phyloP scores from a whole-genome alignment of 2,329 filamentous ascomycete genomes.

The Alternaria triticina region DNA sequence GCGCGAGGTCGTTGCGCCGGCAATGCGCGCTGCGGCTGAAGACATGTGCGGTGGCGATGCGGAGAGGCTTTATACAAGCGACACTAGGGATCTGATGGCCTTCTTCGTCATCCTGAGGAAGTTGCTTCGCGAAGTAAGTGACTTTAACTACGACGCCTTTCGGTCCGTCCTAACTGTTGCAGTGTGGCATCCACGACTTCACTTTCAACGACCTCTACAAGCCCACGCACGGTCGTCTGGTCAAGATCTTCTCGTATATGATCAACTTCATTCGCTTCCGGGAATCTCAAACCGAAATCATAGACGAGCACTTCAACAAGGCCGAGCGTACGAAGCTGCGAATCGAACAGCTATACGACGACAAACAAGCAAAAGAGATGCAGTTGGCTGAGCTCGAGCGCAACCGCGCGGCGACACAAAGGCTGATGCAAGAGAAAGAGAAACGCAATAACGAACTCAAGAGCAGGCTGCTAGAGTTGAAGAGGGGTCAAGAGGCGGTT shows the following conservation, averaged over 20 bases:
- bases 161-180: constrained; percentile 12
- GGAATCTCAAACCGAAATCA: constrained; percentile 86
- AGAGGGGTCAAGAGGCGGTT: constrained; percentile 81
- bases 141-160: background rate
- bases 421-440: constrained; percentile 82
- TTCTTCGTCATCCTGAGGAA: constrained; percentile 87
- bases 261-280: constrained; percentile 99
- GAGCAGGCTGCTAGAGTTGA: constrained; percentile 77
- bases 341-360: constrained; percentile 83
- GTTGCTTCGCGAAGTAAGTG: constrained; percentile 70
- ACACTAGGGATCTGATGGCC: constrained; percentile 93
- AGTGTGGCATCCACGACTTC: constrained; percentile 93
- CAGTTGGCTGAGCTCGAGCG: constrained; percentile 80
- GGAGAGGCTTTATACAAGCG: constrained; percentile 77
- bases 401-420: constrained; percentile 81
- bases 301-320: constrained; percentile 93
- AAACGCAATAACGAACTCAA: constrained; percentile 87
- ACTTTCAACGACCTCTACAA: constrained; percentile 90
- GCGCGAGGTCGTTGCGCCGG: constrained; percentile 89
- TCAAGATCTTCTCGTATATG: constrained; percentile 95
- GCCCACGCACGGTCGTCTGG: constrained; percentile 86
- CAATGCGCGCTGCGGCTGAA: constrained; percentile 90
- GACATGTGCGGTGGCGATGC: constrained; percentile 83
- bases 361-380: constrained; percentile 86
- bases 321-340: constrained; percentile 83